Base-by-base conservation (phyloP, 1,139 yeast genomes). In the Pichia sp. region DNA sequence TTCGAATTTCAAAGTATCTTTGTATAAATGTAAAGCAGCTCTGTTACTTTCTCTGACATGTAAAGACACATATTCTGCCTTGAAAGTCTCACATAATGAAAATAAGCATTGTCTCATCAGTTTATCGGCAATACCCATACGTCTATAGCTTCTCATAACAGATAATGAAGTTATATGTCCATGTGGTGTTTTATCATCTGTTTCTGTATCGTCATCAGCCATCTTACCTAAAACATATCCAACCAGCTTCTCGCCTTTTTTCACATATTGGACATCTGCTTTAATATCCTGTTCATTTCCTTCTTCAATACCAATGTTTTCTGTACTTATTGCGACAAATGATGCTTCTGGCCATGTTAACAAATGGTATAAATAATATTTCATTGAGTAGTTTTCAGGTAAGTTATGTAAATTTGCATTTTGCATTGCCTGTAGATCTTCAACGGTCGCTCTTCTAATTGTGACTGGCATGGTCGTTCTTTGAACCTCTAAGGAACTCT, bases 321-420 rank as follows among this genome's bases (percentile, higher is more conserved):
- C 75, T 2, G 75, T 79, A 1, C 94, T 85, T 1, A 94, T 83
- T 28, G 98, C 98, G 34, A 92, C 98, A 68, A 82, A 92, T 42
- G 96, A 86, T 6, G 95, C 95, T 63, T 92, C 96, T 2, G 99
- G 98, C 98, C 98, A 92, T 38, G 97, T 83, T 47, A 90, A 69
- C 26, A 88, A 76, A 64, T 92, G 99, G 64, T 92, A 92, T 75
- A 94, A 76, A 64, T 90, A 92, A 65, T 90, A 92, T 65, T 90
- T 90, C 65, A 90, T 70, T 54, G 85, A 84, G 62, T 92, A 92
- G 66, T 92, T 92, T 64, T 92, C 99, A 4, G 99, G 98, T 54
- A 92, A 71, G 59, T 92, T 92, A 55, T 85, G 86, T 62, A 92
- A 71, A 61, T 92, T 92, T 52, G 96, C 95, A 71, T 88, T 88